These are phyloP conservation scores for Tulasnella sp. DNA, from an alignment of 768 basidiomycete genomes.

Conservation along the genomic window DNA sequence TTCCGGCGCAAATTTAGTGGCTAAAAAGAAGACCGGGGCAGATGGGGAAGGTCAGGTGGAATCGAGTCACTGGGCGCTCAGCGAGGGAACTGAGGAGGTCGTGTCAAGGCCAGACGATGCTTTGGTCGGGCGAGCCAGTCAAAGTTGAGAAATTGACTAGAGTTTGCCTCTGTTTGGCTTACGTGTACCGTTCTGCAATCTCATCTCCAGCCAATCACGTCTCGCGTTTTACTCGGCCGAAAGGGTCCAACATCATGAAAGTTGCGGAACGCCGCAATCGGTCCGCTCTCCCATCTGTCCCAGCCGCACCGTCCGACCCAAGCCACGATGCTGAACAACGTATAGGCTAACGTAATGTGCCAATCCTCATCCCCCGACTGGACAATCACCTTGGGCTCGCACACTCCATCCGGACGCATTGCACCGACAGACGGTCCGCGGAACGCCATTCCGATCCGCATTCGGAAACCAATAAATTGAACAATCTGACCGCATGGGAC, in stretches of 20 bases:
- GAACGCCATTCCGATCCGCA: not conserved
- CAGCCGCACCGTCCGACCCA: not conserved
- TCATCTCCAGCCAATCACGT: not conserved
- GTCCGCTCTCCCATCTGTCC: not conserved
- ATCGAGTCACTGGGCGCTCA: not conserved
- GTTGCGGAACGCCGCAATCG: not conserved
- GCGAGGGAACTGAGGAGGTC: not conserved
- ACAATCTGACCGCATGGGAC: not conserved
- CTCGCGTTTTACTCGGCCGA: not conserved
- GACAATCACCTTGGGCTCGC: not conserved
- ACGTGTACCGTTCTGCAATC: not conserved
- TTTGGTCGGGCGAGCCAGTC: not conserved
- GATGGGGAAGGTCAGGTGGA: not conserved
- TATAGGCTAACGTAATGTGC: not conserved
- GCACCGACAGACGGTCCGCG: not conserved
- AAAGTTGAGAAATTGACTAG: constrained; percentile 4
- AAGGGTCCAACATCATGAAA: not conserved
- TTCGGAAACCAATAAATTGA: not conserved
- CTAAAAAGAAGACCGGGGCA: not conserved
- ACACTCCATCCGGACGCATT: not conserved
- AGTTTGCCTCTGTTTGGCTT: not conserved
- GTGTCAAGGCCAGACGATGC: not conserved
- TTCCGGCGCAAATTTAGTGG: not conserved
- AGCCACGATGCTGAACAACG: not conserved
- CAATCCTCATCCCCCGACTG: not conserved